Evolutionary conservation across 108 stramenopile genomes (phyloP).

Genomic region (Nannochloropsis oceanica): DNA sequence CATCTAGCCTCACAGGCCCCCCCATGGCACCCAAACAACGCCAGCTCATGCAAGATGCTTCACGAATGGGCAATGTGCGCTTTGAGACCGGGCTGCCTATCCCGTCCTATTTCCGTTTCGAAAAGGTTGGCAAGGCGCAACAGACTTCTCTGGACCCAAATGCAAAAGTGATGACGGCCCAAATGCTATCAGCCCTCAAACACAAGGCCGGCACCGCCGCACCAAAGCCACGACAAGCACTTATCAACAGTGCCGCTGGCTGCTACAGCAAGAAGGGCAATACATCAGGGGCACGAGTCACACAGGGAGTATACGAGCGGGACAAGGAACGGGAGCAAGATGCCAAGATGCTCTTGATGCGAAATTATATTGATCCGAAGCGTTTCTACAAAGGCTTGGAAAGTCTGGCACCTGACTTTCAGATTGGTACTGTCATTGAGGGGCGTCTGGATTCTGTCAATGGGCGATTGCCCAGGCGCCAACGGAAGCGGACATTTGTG

Average conservation of each 20-base stretch:
- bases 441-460: constrained; percentile 62
- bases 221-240: background rate
- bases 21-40: background rate
- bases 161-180: background rate
- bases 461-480: constrained; percentile 62
- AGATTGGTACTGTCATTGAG: constrained; percentile 77
- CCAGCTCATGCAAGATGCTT: background rate
- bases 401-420: constrained; percentile 36
- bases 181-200: background rate
- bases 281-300: background rate
- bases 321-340: background rate
- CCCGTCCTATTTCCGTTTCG: background rate
- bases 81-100: background rate
- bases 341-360: constrained; percentile 36
- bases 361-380: constrained; percentile 84
- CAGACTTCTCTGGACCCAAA: background rate
- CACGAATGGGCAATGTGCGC: background rate
- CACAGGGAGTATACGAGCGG: background rate
- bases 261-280: background rate
- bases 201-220: background rate
- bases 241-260: background rate
- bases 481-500: constrained; percentile 59
- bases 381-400: constrained; percentile 85
- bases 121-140: background rate
- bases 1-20: background rate